Base-by-base conservation (phyloP, 140 eudicot species). In the Oenanthe javanica region DNA sequence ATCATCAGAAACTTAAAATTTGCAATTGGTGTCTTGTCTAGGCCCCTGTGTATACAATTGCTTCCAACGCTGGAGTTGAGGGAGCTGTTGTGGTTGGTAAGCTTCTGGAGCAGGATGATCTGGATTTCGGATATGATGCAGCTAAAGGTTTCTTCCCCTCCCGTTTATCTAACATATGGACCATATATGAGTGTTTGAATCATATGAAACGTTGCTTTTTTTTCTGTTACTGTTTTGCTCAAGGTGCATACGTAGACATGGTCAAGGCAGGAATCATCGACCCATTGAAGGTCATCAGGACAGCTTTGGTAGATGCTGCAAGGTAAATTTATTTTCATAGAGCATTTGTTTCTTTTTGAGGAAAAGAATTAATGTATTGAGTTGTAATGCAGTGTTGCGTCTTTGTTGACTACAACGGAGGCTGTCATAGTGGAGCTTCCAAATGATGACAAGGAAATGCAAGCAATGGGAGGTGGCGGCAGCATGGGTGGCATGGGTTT, bases 171-270 rank as follows among this genome's bases (percentile, higher is more conserved):
- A 9, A 61, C 5, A 14, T 6, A 15, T 18, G 27, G 4, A 61
- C 13, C 13, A 8, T 21, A 8, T 2, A 21, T n/a, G 61, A 5
- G 36, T n/a, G 13, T 21, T 61, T 8, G 13, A 54, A 54, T 3
- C 61, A 12, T 54, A 54, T 47, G 50, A 11, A 61, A 21, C 1
- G 27, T 61, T 19, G 31, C 13, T 31, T 19, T 71, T 7, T 31
- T 4, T 12, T 9, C 25, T 3, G 25, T 5, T 43, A 43, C 46
- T 43, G 46, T 69, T 36, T 13, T 69, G 10, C 7, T 16, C 25
- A 48, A 91, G 98, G 93, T 87, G 96, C 89, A 85, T 93, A 93
- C 74, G 98, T 91, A 25, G 90, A 93, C 81, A 93, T 91, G 98
- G 91, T 93, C 46, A 89, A 93, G 82, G 86, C 89, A 4, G 91